A percentile compares a stretch with the other conserved stretches of the same genome.
These are phyloP conservation scores for Botrytis fabae DNA, from an alignment of 2,329 filamentous ascomycete species.

Conservation along the genomic window DNA sequence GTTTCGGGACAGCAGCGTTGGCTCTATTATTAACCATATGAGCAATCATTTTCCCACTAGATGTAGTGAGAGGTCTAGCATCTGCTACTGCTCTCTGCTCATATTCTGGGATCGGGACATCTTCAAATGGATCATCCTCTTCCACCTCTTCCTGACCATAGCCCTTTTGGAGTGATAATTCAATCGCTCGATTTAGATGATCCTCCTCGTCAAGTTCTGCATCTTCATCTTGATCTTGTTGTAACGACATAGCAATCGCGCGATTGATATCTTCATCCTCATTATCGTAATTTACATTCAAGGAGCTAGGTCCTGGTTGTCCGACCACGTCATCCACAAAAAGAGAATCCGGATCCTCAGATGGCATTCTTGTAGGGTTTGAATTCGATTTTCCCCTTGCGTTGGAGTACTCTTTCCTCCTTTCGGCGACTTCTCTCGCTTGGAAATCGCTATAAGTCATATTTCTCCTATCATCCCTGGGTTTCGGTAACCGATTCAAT, in stretches of 20 bases:
- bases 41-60: constrained; percentile 64
- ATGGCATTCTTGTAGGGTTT: constrained; percentile 25
- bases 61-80: constrained; percentile 52
- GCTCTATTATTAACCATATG: constrained; percentile 73
- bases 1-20: constrained; percentile 57
- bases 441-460: constrained; percentile 35
- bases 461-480: constrained; percentile 28
- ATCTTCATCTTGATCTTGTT: constrained; percentile 43
- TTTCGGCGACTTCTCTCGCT: constrained; percentile 35
- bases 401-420: constrained; percentile 30
- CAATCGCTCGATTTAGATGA: constrained; percentile 79
- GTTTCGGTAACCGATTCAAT: constrained; percentile 41
- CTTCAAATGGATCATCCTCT: constrained; percentile 48
- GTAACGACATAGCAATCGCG: constrained; percentile 62
- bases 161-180: constrained; percentile 75
- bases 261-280: constrained; percentile 24
- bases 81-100: constrained; percentile 54
- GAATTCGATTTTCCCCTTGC: constrained; percentile 25
- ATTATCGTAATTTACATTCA: constrained; percentile 7
- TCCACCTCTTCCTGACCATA: constrained; percentile 45
- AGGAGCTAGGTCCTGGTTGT: constrained; percentile 24
- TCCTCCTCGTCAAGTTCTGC: constrained; percentile 61
- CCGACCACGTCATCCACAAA: constrained; percentile 36
- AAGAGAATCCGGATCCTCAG: constrained; percentile 34
- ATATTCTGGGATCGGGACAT: constrained; percentile 56